Evolutionary conservation across 768 basidiomycete species (phyloP).

Genomic region (Gautieria morchelliformis): DNA sequence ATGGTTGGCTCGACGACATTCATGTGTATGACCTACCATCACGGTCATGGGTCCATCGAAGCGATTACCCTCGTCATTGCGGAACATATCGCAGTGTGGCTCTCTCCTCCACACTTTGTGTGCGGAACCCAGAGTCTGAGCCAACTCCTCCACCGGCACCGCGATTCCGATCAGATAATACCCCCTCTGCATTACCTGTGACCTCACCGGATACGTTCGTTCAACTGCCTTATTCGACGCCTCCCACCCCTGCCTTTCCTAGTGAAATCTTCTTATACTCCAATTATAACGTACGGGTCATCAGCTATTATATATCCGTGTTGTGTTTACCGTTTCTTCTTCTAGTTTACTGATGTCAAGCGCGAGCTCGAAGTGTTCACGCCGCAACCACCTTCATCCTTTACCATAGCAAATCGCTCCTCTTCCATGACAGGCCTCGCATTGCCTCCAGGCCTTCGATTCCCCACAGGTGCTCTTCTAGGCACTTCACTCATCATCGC

Average conservation of each 20-base stretch:
- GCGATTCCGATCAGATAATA: constrained; percentile 34
- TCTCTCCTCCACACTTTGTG: constrained; percentile 57
- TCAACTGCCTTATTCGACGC: constrained; percentile 69
- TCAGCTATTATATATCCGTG: neutral
- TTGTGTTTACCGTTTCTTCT: constrained; percentile 5
- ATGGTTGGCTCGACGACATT: constrained; percentile 89
- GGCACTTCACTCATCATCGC: constrained; percentile 90
- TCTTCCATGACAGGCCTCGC: constrained; percentile 68
- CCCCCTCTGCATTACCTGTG: constrained; percentile 29
- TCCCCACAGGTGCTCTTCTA: constrained; percentile 88
- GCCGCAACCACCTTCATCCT: constrained; percentile 52
- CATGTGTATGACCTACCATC: constrained; percentile 75
- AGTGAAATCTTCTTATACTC: constrained; percentile 88
- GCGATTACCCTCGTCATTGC: constrained; percentile 84
- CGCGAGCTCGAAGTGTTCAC: constrained; percentile 90
- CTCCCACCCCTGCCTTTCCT: constrained; percentile 64
- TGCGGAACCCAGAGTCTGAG: constrained; percentile 54
- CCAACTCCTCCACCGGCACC: constrained; percentile 30
- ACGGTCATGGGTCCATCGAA: constrained; percentile 69
- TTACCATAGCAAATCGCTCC: constrained; percentile 74
- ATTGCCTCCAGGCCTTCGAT: constrained; percentile 90
- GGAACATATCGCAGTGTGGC: constrained; percentile 95
- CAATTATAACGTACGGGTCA: constrained; percentile 78
- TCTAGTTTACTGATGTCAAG: constrained; percentile 86
- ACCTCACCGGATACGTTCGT: constrained; percentile 35